Evolutionary conservation across 2,329 filamentous ascomycete genomes (phyloP).

Genomic region (Colletotrichum sp.): DNA sequence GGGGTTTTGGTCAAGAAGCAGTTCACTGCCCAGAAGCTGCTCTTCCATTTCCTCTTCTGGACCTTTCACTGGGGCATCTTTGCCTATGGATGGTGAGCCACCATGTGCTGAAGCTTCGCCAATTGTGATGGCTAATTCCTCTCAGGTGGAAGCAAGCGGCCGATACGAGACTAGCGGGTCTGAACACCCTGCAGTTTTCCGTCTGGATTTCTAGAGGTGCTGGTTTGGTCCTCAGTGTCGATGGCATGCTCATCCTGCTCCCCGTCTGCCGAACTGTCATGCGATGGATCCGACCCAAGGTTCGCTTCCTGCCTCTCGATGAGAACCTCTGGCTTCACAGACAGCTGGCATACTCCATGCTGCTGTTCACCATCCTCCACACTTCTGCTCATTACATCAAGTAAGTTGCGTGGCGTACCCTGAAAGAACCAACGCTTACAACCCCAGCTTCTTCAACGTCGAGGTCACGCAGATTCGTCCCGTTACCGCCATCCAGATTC

Average conservation of each 20-base stretch:
- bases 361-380: constrained; percentile 83
- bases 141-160: constrained; percentile 77
- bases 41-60: constrained; percentile 86
- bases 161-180: constrained; percentile 71
- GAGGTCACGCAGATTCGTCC: constrained; percentile 84
- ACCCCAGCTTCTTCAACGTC: constrained; percentile 86
- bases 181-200: constrained; percentile 85
- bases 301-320: constrained; percentile 89
- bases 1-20: constrained; percentile 61
- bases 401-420: constrained; percentile 49
- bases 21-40: constrained; percentile 71
- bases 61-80: constrained; percentile 80
- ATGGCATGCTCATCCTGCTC: constrained; percentile 86
- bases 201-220: constrained; percentile 97
- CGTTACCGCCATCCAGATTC: constrained; percentile 83
- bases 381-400: constrained; percentile 90
- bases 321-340: constrained; percentile 97
- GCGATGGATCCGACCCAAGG: constrained; percentile 82
- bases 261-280: constrained; percentile 95
- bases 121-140: constrained; percentile 25
- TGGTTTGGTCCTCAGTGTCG: constrained; percentile 82
- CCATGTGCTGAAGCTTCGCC: background rate
- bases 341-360: constrained; percentile 87
- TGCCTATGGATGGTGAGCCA: constrained; percentile 79
- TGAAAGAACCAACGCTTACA: constrained; percentile 11